phyloP scores from a whole-genome alignment of 768 basidiomycete genomes.

The Saitozyma podzolica region DNA sequence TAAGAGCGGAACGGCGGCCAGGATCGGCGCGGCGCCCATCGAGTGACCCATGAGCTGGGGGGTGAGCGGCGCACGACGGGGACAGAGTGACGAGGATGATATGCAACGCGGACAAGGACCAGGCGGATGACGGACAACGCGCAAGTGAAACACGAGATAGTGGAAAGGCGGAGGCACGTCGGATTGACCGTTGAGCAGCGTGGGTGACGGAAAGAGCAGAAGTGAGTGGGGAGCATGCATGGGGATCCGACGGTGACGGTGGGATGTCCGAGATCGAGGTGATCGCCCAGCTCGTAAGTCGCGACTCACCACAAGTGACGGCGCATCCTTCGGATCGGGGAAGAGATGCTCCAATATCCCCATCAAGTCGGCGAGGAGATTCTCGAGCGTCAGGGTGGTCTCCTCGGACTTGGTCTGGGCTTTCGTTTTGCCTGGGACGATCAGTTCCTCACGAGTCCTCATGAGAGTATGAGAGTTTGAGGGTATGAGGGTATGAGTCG shows the following conservation, averaged over 20 bases:
- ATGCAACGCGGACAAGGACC: too few relatives aligned
- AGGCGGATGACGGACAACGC: too few relatives aligned
- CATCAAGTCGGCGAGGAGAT: slow-evolving; percentile 73
- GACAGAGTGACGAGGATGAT: too few relatives aligned
- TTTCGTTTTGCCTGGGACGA: slow-evolving; percentile 64
- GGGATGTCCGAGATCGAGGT: not conserved
- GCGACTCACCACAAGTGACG: slow-evolving; percentile 69
- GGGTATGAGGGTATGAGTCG: too few relatives aligned
- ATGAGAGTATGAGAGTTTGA: too few relatives aligned
- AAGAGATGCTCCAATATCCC: slow-evolving; percentile 69
- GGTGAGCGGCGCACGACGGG: not conserved
- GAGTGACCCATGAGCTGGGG: slow-evolving; percentile 81
- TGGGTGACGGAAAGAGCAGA: too few relatives aligned
- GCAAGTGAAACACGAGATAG: not conserved
- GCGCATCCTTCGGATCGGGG: slow-evolving; percentile 64
- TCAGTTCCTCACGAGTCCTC: not conserved
- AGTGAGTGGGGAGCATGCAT: too few relatives aligned
- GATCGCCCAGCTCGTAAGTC: not conserved
- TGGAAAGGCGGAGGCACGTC: not conserved
- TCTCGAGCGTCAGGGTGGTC: slow-evolving; percentile 60
- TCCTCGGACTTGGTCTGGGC: slow-evolving; percentile 47
- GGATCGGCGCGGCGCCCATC: slow-evolving; percentile 91
- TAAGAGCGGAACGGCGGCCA: slow-evolving; percentile 67
- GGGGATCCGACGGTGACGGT: too few relatives aligned
- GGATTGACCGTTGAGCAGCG: too few relatives aligned